phyloP scores from a whole-genome alignment of 768 basidiomycete genomes.

The Suillus fuscotomentosus region DNA sequence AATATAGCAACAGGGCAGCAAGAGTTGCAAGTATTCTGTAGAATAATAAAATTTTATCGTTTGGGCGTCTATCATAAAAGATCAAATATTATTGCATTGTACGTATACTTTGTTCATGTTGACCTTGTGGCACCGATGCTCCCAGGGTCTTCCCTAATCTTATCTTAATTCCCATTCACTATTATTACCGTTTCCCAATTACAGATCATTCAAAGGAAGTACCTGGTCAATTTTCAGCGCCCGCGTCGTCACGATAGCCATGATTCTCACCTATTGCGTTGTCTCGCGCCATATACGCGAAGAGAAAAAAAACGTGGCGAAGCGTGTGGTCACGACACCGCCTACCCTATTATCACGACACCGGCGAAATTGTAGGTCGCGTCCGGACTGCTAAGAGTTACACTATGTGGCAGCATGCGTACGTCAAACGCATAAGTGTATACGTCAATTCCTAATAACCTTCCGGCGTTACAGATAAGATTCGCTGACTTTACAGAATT shows the following conservation, averaged over 20 bases:
- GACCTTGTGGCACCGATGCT: conserved; percentile 23
- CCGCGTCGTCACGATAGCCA: not conserved
- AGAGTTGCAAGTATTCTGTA: not conserved
- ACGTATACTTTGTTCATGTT: conserved; percentile 19
- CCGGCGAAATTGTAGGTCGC: not conserved
- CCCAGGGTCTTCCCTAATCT: conserved; percentile 28
- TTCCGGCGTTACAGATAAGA: not conserved
- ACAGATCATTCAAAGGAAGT: not conserved
- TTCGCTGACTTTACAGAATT: not conserved
- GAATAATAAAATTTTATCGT: conserved; percentile 23
- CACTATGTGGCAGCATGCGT: not conserved
- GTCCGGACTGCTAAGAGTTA: not conserved
- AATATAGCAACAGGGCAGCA: not conserved
- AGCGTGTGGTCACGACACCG: not conserved
- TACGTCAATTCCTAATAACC: not conserved
- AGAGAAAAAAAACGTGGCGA: not conserved
- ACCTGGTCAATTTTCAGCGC: not conserved
- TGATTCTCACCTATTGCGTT: not conserved
- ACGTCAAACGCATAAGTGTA: not conserved
- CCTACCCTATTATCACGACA: not conserved
- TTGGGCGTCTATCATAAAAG: conserved; percentile 24
- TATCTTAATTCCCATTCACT: conserved; percentile 5
- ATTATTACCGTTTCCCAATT: conserved; percentile 5
- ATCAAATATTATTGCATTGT: conserved; percentile 23
- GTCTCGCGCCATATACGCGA: not conserved